These are phyloP conservation scores for Bombardia bombarda DNA, from an alignment of 495 filamentous ascomycete genomes.

Conservation along the genomic window DNA sequence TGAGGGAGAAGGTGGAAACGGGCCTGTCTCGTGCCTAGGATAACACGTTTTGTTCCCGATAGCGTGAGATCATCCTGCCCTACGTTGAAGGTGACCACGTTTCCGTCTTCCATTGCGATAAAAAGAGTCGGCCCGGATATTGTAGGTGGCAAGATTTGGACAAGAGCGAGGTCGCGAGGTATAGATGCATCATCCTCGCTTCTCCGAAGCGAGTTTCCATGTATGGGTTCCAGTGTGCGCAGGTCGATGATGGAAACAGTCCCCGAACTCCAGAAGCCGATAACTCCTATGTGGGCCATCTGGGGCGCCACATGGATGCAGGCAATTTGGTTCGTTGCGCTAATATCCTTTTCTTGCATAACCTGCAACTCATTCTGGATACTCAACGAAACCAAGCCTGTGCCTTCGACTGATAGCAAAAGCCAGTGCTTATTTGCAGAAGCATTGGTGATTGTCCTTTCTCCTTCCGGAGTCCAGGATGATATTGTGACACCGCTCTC, in stretches of 20 bases:
- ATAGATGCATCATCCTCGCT: constrained; percentile 62
- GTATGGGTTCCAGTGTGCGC: constrained; percentile 47
- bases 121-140: constrained; percentile 63
- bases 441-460: constrained; percentile 63
- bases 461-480: constrained; percentile 55
- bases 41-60: constrained; percentile 65
- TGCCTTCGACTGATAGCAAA: constrained; percentile 67
- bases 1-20: constrained; percentile 70
- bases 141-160: constrained; percentile 54
- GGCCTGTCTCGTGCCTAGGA: constrained; percentile 80
- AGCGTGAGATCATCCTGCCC: constrained; percentile 52
- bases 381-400: constrained; percentile 56
- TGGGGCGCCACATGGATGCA: constrained; percentile 56
- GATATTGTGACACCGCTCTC: constrained; percentile 61
- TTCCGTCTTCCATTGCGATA: constrained; percentile 90
- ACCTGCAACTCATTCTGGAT: constrained; percentile 50
- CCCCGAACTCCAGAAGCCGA: constrained; percentile 78
- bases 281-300: constrained; percentile 50
- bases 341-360: constrained; percentile 49
- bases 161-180: constrained; percentile 73
- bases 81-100: constrained; percentile 79
- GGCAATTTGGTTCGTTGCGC: constrained; percentile 65
- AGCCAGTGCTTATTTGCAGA: constrained; percentile 62
- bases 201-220: constrained; percentile 37
- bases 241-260: constrained; percentile 63